Percentiles rank a stretch among this genome's conserved stretches.
These are phyloP conservation scores for Phytophthora cactorum DNA, from an alignment of 352 stramenopile genomes.

Conservation along the genomic window DNA sequence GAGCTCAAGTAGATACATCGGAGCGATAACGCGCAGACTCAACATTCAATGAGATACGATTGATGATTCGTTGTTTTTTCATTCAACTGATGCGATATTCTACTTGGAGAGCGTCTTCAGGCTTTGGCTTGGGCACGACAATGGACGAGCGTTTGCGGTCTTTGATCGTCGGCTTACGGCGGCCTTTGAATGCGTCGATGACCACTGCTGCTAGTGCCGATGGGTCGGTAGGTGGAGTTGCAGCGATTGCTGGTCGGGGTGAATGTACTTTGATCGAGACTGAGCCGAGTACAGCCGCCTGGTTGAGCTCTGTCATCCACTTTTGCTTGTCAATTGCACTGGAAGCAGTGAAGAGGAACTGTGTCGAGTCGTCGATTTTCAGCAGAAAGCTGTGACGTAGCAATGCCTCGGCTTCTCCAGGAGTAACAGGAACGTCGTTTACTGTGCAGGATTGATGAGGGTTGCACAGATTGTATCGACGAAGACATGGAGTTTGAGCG, in stretches of 20 bases:
- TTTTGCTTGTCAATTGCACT: slow-evolving; percentile 50
- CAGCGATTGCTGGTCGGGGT: slow-evolving; percentile 5
- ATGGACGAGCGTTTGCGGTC: slow-evolving; percentile 25
- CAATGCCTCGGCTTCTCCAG: slow-evolving; percentile 25
- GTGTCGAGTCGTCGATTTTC: slow-evolving; percentile 12
- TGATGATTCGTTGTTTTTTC: not conserved
- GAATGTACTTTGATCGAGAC: slow-evolving; percentile 26
- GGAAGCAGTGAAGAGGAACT: slow-evolving; percentile 48
- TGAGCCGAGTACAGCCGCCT: slow-evolving; percentile 26
- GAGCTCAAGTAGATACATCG: slow-evolving; percentile 48
- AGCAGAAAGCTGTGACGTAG: slow-evolving; percentile 53
- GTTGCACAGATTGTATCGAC: slow-evolving; percentile 29
- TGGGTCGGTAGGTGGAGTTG: slow-evolving; percentile 6
- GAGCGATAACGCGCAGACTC: not conserved
- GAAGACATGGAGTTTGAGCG: slow-evolving; percentile 5
- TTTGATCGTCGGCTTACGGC: slow-evolving; percentile 10
- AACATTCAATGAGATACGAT: not conserved
- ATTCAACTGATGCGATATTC: slow-evolving; percentile 52
- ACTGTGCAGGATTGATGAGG: slow-evolving; percentile 12
- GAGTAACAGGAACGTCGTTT: slow-evolving; percentile 18
- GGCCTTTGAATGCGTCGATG: slow-evolving; percentile 27
- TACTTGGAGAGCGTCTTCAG: slow-evolving; percentile 43
- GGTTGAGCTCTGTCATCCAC: slow-evolving; percentile 51
- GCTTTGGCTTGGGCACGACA: slow-evolving; percentile 15
- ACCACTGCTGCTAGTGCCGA: slow-evolving; percentile 18